Conservation (phyloP, 1,284 basidiomycete species). For the Fomitopsis schrenkii region DNA sequence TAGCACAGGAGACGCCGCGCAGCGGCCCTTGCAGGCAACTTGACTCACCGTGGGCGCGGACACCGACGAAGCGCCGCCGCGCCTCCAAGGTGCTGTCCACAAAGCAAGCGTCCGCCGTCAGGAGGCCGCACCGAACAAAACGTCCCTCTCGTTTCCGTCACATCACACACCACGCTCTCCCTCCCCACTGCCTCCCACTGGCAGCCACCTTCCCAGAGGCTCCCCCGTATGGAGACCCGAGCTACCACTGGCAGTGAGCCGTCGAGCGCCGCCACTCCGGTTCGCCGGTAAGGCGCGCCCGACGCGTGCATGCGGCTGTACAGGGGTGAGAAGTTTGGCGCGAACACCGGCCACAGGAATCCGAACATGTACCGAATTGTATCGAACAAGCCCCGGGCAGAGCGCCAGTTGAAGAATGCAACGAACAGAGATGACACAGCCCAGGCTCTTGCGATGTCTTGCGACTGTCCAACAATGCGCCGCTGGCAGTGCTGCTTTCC, state of each 20-base stretch:
- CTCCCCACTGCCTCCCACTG: not conserved
- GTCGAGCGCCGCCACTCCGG: not conserved
- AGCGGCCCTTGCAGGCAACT: not conserved
- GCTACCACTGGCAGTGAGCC: too few species aligned
- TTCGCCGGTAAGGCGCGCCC: not conserved
- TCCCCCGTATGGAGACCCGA: not conserved
- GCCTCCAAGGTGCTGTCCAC: not conserved
- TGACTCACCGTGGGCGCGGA: conserved; percentile 1
- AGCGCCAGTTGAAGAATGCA: not conserved
- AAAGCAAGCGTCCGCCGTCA: not conserved
- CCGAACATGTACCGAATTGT: not conserved
- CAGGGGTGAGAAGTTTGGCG: not conserved
- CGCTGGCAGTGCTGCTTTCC: not conserved
- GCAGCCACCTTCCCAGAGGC: not conserved
- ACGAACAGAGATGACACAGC: not conserved
- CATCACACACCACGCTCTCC: not conserved
- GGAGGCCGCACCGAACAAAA: not conserved
- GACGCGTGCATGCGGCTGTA: not conserved
- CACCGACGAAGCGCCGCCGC: conserved; percentile 1
- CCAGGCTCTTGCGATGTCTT: too few species aligned
- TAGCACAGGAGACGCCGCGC: not conserved
- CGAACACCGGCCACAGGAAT: not conserved
- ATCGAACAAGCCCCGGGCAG: not conserved
- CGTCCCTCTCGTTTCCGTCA: not conserved
- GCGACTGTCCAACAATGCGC: not conserved